phyloP scores from a whole-genome alignment of 257 asterid species.

The Ilex asprella region DNA sequence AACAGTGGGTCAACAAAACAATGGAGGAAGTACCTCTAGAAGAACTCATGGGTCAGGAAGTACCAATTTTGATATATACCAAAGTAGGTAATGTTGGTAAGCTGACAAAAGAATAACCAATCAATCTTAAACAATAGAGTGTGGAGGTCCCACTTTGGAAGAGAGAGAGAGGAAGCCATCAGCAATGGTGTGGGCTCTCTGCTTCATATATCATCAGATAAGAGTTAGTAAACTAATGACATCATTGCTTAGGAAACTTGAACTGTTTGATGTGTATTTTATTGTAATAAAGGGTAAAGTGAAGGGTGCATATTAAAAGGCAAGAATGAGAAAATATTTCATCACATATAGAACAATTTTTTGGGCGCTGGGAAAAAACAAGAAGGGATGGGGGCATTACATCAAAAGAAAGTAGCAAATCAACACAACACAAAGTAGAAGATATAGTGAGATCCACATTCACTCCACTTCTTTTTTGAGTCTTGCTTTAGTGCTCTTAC shows the following conservation, averaged over 20 bases:
- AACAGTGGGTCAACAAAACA: too few species aligned
- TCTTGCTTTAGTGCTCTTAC: constrained; percentile 19
- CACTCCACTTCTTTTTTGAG: constrained; percentile 11
- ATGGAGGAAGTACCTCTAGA: too few species aligned
- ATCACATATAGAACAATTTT: neutral
- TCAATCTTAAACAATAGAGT: constrained; percentile 19
- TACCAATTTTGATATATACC: neutral
- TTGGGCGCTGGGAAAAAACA: neutral
- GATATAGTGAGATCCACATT: constrained; percentile 23
- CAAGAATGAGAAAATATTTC: constrained; percentile 9
- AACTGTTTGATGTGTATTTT: neutral
- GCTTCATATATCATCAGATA: constrained; percentile 12
- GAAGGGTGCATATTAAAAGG: constrained; percentile 14
- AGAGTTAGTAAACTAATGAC: constrained; percentile 22
- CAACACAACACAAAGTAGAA: constrained; percentile 7
- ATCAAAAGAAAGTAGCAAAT: constrained; percentile 6
- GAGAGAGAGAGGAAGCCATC: too few species aligned
- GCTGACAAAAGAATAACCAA: constrained; percentile 23
- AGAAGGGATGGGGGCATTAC: constrained; percentile 6
- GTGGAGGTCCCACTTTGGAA: constrained; percentile 12
- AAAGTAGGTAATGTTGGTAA: constrained; percentile 39
- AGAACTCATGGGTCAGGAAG: too few species aligned
- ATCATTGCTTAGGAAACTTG: constrained; percentile 39
- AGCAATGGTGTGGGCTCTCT: constrained; percentile 7
- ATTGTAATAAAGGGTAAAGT: neutral